Conservation (phyloP, 1,139 yeast genomes). For the Komagataea norvegica region DNA sequence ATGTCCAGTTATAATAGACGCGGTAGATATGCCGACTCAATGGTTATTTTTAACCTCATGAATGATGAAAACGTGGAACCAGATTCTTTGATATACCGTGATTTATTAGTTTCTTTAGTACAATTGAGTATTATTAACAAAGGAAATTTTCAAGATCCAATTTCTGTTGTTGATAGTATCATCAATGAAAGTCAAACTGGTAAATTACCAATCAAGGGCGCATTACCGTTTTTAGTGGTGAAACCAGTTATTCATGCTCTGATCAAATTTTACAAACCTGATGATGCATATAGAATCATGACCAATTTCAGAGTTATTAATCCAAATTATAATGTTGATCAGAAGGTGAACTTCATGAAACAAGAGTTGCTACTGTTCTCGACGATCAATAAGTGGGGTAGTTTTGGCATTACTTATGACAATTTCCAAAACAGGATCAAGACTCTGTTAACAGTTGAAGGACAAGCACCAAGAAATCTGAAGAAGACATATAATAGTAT, state of each 20-base stretch:
- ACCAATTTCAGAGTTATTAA: conserved; percentile 27
- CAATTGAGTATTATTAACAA: conserved; percentile 32
- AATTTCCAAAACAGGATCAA: conserved; percentile 29
- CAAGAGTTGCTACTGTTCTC: conserved; percentile 30
- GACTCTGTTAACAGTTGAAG: conserved; percentile 19
- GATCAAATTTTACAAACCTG: conserved; percentile 28
- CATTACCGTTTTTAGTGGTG: conserved; percentile 30
- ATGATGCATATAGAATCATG: conserved; percentile 30
- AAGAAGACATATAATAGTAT: conserved; percentile 20
- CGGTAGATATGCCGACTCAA: conserved; percentile 26
- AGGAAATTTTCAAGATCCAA: conserved; percentile 27
- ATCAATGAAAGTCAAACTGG: conserved; percentile 26
- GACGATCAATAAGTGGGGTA: conserved; percentile 31
- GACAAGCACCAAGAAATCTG: conserved; percentile 26
- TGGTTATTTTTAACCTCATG: conserved; percentile 38
- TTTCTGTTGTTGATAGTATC: conserved; percentile 28
- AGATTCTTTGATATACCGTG: conserved; percentile 37
- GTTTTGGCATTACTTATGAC: conserved; percentile 28
- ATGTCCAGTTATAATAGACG: conserved; percentile 17
- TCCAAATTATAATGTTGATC: conserved; percentile 21
- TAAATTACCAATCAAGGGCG: conserved; percentile 21
- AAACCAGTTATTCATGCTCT: conserved; percentile 32
- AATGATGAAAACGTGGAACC: conserved; percentile 32
- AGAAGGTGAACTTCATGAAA: conserved; percentile 29
- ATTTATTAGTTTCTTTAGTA: conserved; percentile 40